Conservation (phyloP, 1,139 yeast genomes). For the Candida glucosophila region DNA sequence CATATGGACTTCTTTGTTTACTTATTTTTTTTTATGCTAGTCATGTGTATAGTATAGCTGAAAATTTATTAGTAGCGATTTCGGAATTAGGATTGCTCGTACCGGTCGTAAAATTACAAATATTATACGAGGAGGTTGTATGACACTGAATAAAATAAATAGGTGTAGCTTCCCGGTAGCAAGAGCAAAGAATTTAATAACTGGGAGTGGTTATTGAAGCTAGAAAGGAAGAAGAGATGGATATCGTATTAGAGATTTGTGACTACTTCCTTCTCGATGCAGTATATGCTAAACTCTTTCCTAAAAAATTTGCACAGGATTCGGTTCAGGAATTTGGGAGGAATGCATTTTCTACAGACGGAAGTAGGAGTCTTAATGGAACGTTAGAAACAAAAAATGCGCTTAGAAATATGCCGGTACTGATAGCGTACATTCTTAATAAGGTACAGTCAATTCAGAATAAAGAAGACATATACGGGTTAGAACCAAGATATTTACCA, state of each 20-base stretch:
- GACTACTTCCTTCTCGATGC: slow-evolving; percentile 70
- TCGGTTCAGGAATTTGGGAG: not conserved
- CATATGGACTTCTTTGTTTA: too few relatives aligned
- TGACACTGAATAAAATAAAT: too few relatives aligned
- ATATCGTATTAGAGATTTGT: slow-evolving; percentile 71
- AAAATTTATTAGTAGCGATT: too few relatives aligned
- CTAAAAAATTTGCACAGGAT: slow-evolving; percentile 10
- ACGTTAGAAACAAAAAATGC: slow-evolving; percentile 4
- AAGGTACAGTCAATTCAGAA: slow-evolving; percentile 20
- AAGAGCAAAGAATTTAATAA: not conserved
- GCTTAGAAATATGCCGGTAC: slow-evolving; percentile 6
- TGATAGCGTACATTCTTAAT: slow-evolving; percentile 10
- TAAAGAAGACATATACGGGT: slow-evolving; percentile 31
- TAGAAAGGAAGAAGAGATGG: slow-evolving; percentile 43
- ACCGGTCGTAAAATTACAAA: too few relatives aligned
- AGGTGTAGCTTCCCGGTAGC: not conserved
- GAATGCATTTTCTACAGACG: slow-evolving; percentile 3
- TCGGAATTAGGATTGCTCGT: too few relatives aligned
- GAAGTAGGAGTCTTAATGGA: slow-evolving; percentile 4
- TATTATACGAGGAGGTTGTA: too few relatives aligned
- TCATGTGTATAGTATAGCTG: too few relatives aligned
- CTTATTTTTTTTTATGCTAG: too few relatives aligned
- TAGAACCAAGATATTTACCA: slow-evolving; percentile 23
- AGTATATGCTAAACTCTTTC: slow-evolving; percentile 49
- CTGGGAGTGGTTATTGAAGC: not conserved